Percentiles rank a stretch among this genome's conserved stretches.
Conservation (phyloP, 129 eudicot species). For the Erigeron canadensis region DNA sequence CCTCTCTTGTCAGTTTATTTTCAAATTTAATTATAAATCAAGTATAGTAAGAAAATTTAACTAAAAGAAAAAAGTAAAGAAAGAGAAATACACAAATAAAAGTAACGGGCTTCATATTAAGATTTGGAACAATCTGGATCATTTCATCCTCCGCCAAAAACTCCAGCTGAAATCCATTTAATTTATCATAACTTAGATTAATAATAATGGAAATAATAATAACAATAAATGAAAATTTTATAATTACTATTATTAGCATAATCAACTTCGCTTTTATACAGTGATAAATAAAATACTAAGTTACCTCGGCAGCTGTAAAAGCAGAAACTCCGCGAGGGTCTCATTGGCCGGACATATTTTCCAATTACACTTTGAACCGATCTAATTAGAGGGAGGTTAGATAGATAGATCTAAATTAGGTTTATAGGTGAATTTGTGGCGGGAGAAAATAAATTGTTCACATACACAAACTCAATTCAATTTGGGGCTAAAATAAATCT, state of each 20-base stretch:
- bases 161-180: conserved; percentile 58
- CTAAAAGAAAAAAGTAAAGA: neutral
- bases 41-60: too few species aligned
- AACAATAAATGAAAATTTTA: conserved; percentile 1
- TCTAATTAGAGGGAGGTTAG: too few species aligned
- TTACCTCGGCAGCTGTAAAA: conserved; percentile 87
- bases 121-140: conserved; percentile 79
- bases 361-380: conserved; percentile 5
- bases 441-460: neutral
- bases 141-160: conserved; percentile 93
- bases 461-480: neutral
- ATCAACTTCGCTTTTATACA: too few species aligned
- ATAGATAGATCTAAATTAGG: neutral
- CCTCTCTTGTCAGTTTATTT: too few species aligned
- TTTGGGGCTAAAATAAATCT: neutral
- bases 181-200: neutral
- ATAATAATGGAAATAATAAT: neutral
- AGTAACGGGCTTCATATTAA: conserved; percentile 75
- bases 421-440: conserved; percentile 16
- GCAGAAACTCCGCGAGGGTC: too few species aligned
- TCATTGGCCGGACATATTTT: conserved; percentile 67
- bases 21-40: neutral
- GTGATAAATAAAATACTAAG: too few species aligned
- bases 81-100: conserved; percentile 51
- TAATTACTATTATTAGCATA: too few species aligned